Evolutionary conservation across 2,329 filamentous ascomycete genomes (phyloP).

Genomic region (Paraconiothyrium brasiliense): DNA sequence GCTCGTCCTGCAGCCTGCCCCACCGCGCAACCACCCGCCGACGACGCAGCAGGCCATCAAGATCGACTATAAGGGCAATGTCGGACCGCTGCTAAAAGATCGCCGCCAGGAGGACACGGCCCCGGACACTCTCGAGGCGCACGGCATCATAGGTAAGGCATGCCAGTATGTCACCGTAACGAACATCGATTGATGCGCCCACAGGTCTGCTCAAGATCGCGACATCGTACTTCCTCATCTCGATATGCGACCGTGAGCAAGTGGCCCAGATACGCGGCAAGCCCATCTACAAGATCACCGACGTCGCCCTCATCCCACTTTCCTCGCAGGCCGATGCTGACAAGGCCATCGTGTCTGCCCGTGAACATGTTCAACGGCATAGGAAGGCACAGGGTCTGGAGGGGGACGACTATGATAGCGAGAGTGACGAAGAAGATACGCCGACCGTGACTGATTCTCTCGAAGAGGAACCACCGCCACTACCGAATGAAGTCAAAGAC

Average conservation of each 20-base stretch:
- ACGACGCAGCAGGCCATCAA: slow-evolving; percentile 65
- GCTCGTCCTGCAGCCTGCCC: slow-evolving; percentile 78
- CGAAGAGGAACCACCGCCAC: slow-evolving; percentile 44
- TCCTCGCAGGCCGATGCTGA: slow-evolving; percentile 78
- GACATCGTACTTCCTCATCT: slow-evolving; percentile 82
- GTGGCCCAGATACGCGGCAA: slow-evolving; percentile 86
- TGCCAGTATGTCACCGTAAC: not conserved
- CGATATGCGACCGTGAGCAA: slow-evolving; percentile 85
- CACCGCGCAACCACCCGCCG: slow-evolving; percentile 64
- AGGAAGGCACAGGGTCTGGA: slow-evolving; percentile 34
- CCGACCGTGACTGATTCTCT: slow-evolving; percentile 49
- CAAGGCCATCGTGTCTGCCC: slow-evolving; percentile 73
- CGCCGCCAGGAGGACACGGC: slow-evolving; percentile 49
- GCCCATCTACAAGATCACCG: slow-evolving; percentile 86
- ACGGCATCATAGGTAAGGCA: slow-evolving; percentile 65
- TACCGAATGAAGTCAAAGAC: slow-evolving; percentile 45
- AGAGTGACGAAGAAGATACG: slow-evolving; percentile 44
- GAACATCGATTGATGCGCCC: slow-evolving; percentile 3
- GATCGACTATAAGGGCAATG: slow-evolving; percentile 73
- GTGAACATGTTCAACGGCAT: slow-evolving; percentile 54
- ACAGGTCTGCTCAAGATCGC: slow-evolving; percentile 85
- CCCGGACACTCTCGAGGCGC: slow-evolving; percentile 55
- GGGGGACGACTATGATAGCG: slow-evolving; percentile 36
- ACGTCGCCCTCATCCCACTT: slow-evolving; percentile 90
- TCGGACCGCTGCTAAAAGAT: slow-evolving; percentile 58